Evolutionary conservation across 345 rosid species (phyloP).

Genomic region (Ricinus communis): DNA sequence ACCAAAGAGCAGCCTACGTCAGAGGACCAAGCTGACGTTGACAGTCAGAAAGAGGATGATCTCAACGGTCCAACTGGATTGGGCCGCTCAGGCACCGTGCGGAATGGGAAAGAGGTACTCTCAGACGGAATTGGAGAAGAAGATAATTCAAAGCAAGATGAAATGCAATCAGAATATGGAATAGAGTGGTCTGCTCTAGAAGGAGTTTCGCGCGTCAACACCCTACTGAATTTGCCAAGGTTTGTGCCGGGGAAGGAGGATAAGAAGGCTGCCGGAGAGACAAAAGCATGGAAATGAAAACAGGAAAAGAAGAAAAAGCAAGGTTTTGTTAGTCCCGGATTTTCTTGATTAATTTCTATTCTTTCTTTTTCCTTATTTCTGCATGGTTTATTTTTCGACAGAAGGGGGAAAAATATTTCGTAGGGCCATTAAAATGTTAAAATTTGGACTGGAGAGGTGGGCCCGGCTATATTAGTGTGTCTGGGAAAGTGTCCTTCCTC

Average conservation of each 20-base stretch:
- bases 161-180: conserved; percentile 41
- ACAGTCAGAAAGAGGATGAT: conserved; percentile 30
- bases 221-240: conserved; percentile 75
- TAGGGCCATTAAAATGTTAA: conserved; percentile 32
- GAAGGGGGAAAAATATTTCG: conserved; percentile 15
- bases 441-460: conserved; percentile 48
- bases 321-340: conserved; percentile 15
- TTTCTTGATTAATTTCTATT: conserved; percentile 12
- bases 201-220: conserved; percentile 93
- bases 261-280: conserved; percentile 28
- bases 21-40: conserved; percentile 26
- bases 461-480: conserved; percentile 67
- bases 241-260: conserved; percentile 64
- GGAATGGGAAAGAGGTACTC: conserved; percentile 39
- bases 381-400: conserved; percentile 24
- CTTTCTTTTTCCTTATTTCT: conserved; percentile 19
- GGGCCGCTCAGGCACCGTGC: conserved; percentile 40
- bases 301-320: no score
- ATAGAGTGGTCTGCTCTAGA: conserved; percentile 87
- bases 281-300: conserved; percentile 25
- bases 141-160: conserved; percentile 42
- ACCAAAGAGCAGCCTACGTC: conserved; percentile 34
- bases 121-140: conserved; percentile 41
- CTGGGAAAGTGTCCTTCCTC: conserved; percentile 51
- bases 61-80: conserved; percentile 27